phyloP scores from a whole-genome alignment of 2,329 filamentous ascomycete species.

The Botrytis elliptica region DNA sequence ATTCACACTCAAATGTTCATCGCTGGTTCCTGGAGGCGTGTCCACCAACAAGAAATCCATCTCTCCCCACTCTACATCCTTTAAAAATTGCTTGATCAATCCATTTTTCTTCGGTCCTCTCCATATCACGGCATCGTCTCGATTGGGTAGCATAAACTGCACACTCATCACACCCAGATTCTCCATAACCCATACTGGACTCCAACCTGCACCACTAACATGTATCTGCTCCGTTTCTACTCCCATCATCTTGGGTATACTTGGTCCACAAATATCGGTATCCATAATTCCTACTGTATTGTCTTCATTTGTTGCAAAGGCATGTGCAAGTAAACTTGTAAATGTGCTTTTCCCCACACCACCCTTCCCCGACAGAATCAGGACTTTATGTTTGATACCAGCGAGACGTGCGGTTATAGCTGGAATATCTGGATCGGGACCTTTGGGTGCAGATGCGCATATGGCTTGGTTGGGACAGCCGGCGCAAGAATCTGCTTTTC shows the following conservation, averaged over 20 bases:
- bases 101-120: constrained; percentile 98
- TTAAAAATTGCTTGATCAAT: constrained; percentile 94
- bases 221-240: constrained; percentile 93
- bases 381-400: constrained; percentile 84
- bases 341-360: constrained; percentile 97
- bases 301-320: constrained; percentile 77
- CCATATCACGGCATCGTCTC: constrained; percentile 97
- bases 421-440: constrained; percentile 90
- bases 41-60: constrained; percentile 92
- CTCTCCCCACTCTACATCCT: constrained; percentile 97
- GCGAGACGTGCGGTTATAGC: constrained; percentile 80
- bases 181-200: constrained; percentile 91
- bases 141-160: constrained; percentile 94
- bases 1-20: constrained; percentile 94
- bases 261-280: constrained; percentile 94
- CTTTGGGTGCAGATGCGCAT: constrained; percentile 91
- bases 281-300: constrained; percentile 93
- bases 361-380: constrained; percentile 89
- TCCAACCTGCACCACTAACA: constrained; percentile 84
- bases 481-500: constrained; percentile 78
- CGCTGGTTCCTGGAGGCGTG: constrained; percentile 90
- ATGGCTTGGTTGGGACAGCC: constrained; percentile 96
- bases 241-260: constrained; percentile 98
- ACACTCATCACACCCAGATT: constrained; percentile 96
- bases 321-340: constrained; percentile 81